Conservation (phyloP, 352 stramenopile genomes). For the Pythium dissotocum region DNA sequence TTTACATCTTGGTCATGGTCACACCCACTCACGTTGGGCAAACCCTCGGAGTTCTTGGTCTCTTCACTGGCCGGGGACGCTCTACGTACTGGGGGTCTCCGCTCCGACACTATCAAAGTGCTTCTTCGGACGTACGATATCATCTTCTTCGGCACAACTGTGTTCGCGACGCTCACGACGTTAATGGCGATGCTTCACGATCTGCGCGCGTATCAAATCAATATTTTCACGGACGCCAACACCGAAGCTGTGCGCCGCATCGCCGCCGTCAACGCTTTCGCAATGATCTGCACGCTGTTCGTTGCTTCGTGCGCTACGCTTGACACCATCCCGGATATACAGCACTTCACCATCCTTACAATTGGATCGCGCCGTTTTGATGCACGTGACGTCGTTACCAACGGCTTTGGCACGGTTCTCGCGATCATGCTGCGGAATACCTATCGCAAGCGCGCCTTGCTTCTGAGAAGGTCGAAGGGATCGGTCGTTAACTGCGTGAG, state of each 20-base stretch:
- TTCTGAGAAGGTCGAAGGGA: constrained; percentile 13
- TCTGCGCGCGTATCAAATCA: constrained; percentile 18
- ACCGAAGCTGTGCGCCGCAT: constrained; percentile 17
- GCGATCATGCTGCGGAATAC: constrained; percentile 24
- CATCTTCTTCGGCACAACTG: constrained; percentile 15
- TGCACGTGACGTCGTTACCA: constrained; percentile 11
- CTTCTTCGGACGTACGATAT: constrained; percentile 25
- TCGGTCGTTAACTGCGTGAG: constrained; percentile 26
- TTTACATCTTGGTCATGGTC: constrained; percentile 12
- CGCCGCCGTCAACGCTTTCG: constrained; percentile 15
- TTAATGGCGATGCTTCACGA: constrained; percentile 15
- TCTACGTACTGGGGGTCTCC: constrained; percentile 10
- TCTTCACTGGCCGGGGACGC: not conserved
- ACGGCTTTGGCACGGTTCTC: constrained; percentile 20
- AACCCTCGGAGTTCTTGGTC: not conserved
- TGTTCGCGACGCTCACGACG: constrained; percentile 9
- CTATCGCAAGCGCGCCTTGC: constrained; percentile 13
- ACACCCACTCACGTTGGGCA: not conserved
- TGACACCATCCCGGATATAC: constrained; percentile 3
- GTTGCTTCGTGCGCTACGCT: not conserved
- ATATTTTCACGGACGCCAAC: constrained; percentile 27
- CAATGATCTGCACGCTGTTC: constrained; percentile 6
- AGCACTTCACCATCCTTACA: constrained; percentile 6
- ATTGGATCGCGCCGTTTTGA: constrained; percentile 9
- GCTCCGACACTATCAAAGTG: constrained; percentile 5